Percentiles rank a stretch among this genome's conserved stretches.
These are phyloP conservation scores for Pascua guehoae DNA, from an alignment of 1,284 basidiomycete species.

Conservation along the genomic window DNA sequence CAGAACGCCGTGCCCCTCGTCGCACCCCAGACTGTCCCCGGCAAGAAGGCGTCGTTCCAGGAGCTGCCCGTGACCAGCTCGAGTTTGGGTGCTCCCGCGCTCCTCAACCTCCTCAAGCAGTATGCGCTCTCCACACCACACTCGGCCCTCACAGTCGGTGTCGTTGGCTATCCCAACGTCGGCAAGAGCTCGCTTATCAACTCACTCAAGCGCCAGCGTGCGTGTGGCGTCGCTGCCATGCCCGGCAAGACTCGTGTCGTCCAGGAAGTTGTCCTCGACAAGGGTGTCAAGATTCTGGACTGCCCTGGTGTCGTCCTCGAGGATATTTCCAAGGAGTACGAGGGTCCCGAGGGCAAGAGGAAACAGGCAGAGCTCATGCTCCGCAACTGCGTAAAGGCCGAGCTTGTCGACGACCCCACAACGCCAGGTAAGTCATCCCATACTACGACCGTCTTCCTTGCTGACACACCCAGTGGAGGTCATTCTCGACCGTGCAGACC, in stretches of 20 bases:
- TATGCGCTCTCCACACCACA: slow-evolving; percentile 69
- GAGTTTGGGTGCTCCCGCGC: slow-evolving; percentile 54
- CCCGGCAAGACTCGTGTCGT: slow-evolving; percentile 92
- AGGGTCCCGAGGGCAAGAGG: slow-evolving; percentile 52
- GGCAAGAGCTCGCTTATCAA: slow-evolving; percentile 96
- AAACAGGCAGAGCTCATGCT: slow-evolving; percentile 69
- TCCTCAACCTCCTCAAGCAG: slow-evolving; percentile 85
- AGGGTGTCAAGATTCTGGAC: slow-evolving; percentile 86
- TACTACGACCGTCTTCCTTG: too few species aligned
- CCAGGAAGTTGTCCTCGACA: slow-evolving; percentile 90
- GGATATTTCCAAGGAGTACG: slow-evolving; percentile 57
- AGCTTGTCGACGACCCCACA: slow-evolving; percentile 86
- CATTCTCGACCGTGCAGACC: slow-evolving; percentile 68
- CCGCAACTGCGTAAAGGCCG: slow-evolving; percentile 89
- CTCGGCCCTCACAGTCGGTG: slow-evolving; percentile 79
- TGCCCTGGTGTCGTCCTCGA: slow-evolving; percentile 87
- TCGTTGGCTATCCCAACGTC: slow-evolving; percentile 96
- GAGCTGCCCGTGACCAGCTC: slow-evolving; percentile 64
- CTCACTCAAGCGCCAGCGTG: slow-evolving; percentile 83
- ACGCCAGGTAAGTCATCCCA: slow-evolving; percentile 52
- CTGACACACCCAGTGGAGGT: slow-evolving; percentile 65
- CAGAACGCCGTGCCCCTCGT: slow-evolving; percentile 43
- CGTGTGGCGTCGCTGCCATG: slow-evolving; percentile 85
- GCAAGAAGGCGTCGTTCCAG: slow-evolving; percentile 45
- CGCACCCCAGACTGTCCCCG: slow-evolving; percentile 32